phyloP scores from a whole-genome alignment of 75 land plant genomes.

The Pseudotsuga menziesii region DNA sequence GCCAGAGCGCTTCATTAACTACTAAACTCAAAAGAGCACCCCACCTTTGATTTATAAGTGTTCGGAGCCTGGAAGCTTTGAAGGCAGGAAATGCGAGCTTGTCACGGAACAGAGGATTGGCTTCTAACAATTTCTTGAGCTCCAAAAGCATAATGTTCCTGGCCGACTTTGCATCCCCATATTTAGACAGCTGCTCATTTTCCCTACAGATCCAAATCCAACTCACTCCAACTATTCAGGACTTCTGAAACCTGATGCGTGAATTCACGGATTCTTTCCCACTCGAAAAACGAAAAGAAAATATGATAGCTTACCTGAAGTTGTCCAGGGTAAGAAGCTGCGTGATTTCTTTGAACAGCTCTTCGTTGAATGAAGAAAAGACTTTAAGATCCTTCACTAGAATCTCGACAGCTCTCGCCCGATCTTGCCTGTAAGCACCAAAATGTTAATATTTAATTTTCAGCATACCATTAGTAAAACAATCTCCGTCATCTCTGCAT shows the following conservation, averaged over 20 bases:
- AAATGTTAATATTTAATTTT: background rate
- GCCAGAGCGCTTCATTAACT: background rate
- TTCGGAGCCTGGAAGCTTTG: slow-evolving; percentile 61
- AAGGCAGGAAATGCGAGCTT: slow-evolving; percentile 58
- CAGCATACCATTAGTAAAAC: background rate
- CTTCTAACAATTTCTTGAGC: slow-evolving; percentile 74
- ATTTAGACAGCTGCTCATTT: slow-evolving; percentile 73
- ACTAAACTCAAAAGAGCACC: background rate
- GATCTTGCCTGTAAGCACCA: slow-evolving; percentile 37
- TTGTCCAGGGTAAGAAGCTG: slow-evolving; percentile 68
- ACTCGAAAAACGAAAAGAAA: background rate
- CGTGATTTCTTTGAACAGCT: slow-evolving; percentile 71
- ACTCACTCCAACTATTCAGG: no score
- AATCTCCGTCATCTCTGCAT: no score
- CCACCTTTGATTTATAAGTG: slow-evolving; percentile 78
- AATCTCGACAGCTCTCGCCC: slow-evolving; percentile 61
- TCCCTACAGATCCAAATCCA: slow-evolving; percentile 32
- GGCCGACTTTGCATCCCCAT: slow-evolving; percentile 83
- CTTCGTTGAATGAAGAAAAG: slow-evolving; percentile 61
- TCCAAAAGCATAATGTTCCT: slow-evolving; percentile 68
- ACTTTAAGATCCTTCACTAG: slow-evolving; percentile 61
- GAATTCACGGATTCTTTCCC: background rate
- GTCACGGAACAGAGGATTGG: slow-evolving; percentile 79
- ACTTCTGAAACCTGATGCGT: no score
- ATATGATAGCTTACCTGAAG: slow-evolving; percentile 39